phyloP scores from a whole-genome alignment of 192 early-diverging fungal genomes.

The Oehlia diaphana region DNA sequence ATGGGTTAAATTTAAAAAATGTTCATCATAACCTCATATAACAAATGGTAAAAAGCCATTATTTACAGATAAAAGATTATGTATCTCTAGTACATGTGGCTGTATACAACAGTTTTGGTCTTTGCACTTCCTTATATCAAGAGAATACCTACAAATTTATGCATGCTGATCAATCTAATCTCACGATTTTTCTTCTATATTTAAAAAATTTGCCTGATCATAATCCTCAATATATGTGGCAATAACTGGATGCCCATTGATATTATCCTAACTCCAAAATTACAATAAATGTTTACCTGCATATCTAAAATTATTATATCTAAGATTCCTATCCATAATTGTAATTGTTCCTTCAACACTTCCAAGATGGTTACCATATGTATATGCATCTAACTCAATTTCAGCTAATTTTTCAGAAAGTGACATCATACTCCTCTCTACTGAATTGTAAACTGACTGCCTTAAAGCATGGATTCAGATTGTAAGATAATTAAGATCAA shows the following conservation, averaged over 20 bases:
- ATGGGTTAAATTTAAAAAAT: conserved; percentile 2
- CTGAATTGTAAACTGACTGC: neutral
- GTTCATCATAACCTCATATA: neutral
- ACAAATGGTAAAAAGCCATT: neutral
- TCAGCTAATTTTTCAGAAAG: neutral
- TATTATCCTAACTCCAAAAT: neutral
- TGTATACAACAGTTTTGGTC: neutral
- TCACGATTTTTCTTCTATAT: neutral
- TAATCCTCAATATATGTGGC: neutral
- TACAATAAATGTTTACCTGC: neutral
- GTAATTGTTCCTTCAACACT: neutral
- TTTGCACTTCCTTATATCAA: conserved; percentile 4
- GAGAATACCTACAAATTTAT: neutral
- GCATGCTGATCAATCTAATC: neutral
- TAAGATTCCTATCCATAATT: neutral
- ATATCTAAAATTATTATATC: neutral
- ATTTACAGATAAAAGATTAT: neutral
- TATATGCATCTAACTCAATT: neutral
- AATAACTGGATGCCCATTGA: neutral
- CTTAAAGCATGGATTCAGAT: neutral
- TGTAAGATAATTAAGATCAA: neutral
- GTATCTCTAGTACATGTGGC: neutral
- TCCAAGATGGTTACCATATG: neutral
- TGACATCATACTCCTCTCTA: neutral
- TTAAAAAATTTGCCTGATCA: neutral